Evolutionary conservation across 2,329 filamentous ascomycete genomes (phyloP).

Genomic region (Mycosphaerella sp.): DNA sequence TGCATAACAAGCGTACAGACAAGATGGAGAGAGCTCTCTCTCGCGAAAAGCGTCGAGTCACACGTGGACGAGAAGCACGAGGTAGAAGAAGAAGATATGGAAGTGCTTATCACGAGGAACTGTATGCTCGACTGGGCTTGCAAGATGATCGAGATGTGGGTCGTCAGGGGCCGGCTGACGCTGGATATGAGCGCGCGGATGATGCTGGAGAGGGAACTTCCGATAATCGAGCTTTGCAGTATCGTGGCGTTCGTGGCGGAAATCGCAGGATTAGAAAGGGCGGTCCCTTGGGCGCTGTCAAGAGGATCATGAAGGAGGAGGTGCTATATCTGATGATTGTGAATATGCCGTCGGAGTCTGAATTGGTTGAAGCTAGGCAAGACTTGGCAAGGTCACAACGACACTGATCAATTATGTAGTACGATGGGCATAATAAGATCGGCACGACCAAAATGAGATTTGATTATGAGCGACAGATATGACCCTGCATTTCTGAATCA

Average conservation of each 20-base stretch:
- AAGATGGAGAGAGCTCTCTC: conserved; percentile 5
- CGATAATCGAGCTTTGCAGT: background rate
- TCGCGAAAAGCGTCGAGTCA: conserved; percentile 13
- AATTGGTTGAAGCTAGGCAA: conserved; percentile 34
- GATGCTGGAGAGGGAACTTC: background rate
- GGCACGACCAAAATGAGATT: no score
- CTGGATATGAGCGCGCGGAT: background rate
- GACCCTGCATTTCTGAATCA: background rate
- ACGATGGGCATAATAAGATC: no score
- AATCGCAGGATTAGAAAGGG: conserved; percentile 25
- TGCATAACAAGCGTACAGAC: conserved; percentile 1
- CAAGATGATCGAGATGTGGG: background rate
- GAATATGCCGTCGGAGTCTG: conserved; percentile 43
- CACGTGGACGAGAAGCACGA: conserved; percentile 11
- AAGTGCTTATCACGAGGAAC: conserved; percentile 13
- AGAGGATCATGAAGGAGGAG: conserved; percentile 24
- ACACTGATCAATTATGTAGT: background rate
- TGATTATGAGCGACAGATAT: no score
- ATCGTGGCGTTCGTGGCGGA: background rate
- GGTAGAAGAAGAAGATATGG: conserved; percentile 8
- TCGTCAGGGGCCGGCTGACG: background rate
- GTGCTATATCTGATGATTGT: conserved; percentile 48
- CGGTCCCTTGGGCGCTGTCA: conserved; percentile 39
- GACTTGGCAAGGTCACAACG: conserved; percentile 14
- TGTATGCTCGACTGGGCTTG: conserved; percentile 1